Evolutionary conservation across 345 rosid species (phyloP).

Genomic region (Populus alba): DNA sequence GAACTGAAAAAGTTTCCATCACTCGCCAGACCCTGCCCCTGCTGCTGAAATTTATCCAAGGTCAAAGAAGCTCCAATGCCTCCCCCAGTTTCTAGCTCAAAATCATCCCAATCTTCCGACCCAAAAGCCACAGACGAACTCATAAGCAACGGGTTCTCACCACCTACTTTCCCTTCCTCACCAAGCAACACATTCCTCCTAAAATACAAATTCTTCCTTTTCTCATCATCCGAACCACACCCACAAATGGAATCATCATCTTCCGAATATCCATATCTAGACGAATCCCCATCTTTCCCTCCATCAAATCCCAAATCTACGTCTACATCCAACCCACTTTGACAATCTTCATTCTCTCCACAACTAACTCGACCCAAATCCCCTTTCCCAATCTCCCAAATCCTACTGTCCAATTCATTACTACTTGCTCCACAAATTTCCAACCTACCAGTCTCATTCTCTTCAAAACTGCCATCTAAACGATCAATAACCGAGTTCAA

Average conservation of each 20-base stretch:
- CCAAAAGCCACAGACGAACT: constrained; percentile 86
- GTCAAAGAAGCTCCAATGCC: constrained; percentile 33
- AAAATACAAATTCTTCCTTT: constrained; percentile 25
- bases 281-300: constrained; percentile 36
- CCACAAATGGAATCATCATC: constrained; percentile 59
- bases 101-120: constrained; percentile 83
- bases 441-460: constrained; percentile 8
- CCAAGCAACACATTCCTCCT: constrained; percentile 18
- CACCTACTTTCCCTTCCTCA: constrained; percentile 26
- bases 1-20: constrained; percentile 16
- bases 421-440: not conserved
- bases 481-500: constrained; percentile 25
- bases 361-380: constrained; percentile 18
- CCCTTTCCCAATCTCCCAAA: constrained; percentile 23
- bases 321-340: constrained; percentile 23
- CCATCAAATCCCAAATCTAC: constrained; percentile 15
- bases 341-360: constrained; percentile 17
- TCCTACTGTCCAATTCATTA: not conserved
- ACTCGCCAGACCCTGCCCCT: constrained; percentile 28
- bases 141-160: constrained; percentile 59
- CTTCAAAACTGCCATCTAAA: constrained; percentile 17
- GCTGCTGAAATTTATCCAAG: constrained; percentile 32
- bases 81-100: constrained; percentile 59
- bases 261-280: constrained; percentile 47
- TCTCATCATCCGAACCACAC: constrained; percentile 51